Evolutionary conservation across 2,329 filamentous ascomycete genomes (phyloP), one percentile per base, ranked within the genome.

Genomic region (Paecilomyces formosus): DNA sequence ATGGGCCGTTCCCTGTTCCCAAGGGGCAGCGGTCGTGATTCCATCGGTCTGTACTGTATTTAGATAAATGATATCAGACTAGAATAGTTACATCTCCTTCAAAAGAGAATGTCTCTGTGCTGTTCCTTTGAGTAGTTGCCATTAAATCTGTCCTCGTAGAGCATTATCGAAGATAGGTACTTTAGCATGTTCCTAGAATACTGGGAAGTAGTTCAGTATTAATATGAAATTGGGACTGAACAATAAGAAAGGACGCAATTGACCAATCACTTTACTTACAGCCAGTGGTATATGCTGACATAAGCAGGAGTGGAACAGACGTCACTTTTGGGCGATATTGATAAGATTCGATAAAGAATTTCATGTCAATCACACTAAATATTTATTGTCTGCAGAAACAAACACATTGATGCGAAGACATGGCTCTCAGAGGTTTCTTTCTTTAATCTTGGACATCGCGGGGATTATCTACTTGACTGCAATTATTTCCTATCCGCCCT

Each of bases 1-100:
- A 80, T 66, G 79, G 79, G 1, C 79, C 79, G 1, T 81, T 78
- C 62, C 58, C 65, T 9, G 71, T 73, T 39, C 76, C 76, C 1
- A 58, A 28, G 13, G 56, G 59, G 6, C 56, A 60, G 50, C 13
- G n/a, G 13, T n/a, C 35, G 35, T 45, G n/a, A 45, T 11, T 31
- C 30, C 3, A 31, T 3, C 2, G 6, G 11, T 31, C 30, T 31
- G 5, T 11, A 31, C 11, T 31, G 30, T 31, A 26, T 4, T 4
- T 26, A 26, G 24, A n/a, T n/a, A n/a, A 26, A 26, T 26, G 24
- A 26, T n/a, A n/a, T 26, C 6, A 6, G 24, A 26, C 24, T 26
- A 26, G 24, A 26, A 26, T 26, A 26, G 6, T 26, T 26, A n/a
- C n/a, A n/a, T n/a, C 24, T 26, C 33, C 15, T 39, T 13, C 1